Base-by-base conservation (phyloP, 1,139 yeast genomes). In the Sugiyamaella novakii region DNA sequence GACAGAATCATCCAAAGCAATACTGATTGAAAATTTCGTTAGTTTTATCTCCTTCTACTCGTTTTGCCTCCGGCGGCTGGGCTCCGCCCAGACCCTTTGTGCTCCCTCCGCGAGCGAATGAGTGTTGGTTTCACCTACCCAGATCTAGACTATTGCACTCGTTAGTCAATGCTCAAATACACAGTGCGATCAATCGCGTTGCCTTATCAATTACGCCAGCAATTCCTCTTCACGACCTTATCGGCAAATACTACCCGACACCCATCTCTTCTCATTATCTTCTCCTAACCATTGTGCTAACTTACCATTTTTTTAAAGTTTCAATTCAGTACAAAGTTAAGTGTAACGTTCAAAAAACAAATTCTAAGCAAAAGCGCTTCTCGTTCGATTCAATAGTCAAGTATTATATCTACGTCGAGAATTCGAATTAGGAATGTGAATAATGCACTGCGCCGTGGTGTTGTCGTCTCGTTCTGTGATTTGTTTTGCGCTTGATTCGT, bases 1-100 rank as follows among this genome's bases (percentile, higher is more conserved):
- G 58, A 96, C 89, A 71, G 88, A 96, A 72, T 91, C 97, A 65
- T 94, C 88, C 69, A 92, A 96, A 64, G 95, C 83, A 69, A 92
- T 97, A 49, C 67, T 59, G 46, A 15, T n/a, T n/a, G n/a, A n/a
- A n/a, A n/a, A n/a, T 34, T 28, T 50, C 27, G 46, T 35, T 34
- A 33, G 38, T 31, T 15, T 15, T 24, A 12, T 10, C 24, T 7
- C 21, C 8, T n/a, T 7, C 15, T n/a, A 6, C 27, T 21, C 18
- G 25, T 7, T 7, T 12, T 21, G 36, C 28, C 35, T 28, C 36
- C 36, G 35, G 36, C 36, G 36, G 36, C 44, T n/a, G 36, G 36
- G 36, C 36, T 5, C 44, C 3, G 44, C 28, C 36, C 28, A 17
- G 15, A 27, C 44, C 36, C 29, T 25, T 30, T 4, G 31, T 12